Base-by-base conservation (phyloP, 345 rosid genomes). In the Luvunga scandens region DNA sequence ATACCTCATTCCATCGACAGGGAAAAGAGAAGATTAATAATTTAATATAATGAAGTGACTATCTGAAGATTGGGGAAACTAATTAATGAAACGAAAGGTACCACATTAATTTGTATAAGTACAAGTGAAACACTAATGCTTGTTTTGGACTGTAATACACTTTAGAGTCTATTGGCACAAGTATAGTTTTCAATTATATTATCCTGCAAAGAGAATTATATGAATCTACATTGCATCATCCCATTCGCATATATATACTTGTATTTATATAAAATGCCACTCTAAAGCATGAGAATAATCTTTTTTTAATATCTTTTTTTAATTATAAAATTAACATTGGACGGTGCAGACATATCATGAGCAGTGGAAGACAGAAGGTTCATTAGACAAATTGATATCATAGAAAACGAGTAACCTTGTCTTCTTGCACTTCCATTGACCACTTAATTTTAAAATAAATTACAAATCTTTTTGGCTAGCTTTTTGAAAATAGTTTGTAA, bases 41-140 rank as follows among this genome's bases (percentile, higher is more conserved):
- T n/a, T n/a, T n/a, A n/a, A 14, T 71, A 31, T 19, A 38, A 72
- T 59, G 27, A 28, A 62, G n/a, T 21, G 62, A 22, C 18, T 0
- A 45, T 59, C 7, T 56, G 48, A 62, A 39, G 31, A 55, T 61
- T 56, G 42, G 68, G 50, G 25, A 62, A 24, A 56, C 1, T 8
- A 24, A 36, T n/a, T 61, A 78, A 38, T 56, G 4, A 27, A 50
- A 71, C n/a, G 78, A 67, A 77, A 73, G 70, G 80, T 60, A 33
- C 22, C 61, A 36, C 34, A 71, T 63, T 80, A 39, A 85, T 82
- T 76, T 68, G 83, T 80, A 61, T n/a, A 82, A 80, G 78, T 73
- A 83, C 85, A 74, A 45, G 33, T 39, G 72, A 72, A 85, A 86
- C 87, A 84, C 81, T 81, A 48, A 77, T 77, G 75, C 84, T 80